phyloP scores from a whole-genome alignment of 2,329 filamentous ascomycete genomes.

The Fusarium equiseti region DNA sequence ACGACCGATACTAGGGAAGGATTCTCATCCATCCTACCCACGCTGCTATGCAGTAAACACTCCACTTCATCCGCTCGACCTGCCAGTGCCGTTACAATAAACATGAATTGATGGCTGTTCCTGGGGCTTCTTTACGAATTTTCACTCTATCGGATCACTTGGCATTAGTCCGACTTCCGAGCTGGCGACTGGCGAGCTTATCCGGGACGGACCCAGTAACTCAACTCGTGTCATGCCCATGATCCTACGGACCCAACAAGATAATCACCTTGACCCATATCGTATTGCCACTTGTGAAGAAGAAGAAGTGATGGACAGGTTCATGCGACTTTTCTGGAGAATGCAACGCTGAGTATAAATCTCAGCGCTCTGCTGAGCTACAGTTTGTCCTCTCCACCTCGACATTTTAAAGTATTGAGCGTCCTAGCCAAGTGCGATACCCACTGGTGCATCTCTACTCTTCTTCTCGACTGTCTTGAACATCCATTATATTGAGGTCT shows the following conservation, averaged over 20 bases:
- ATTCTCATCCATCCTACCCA: slow-evolving; percentile 18
- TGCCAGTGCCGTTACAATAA: not conserved
- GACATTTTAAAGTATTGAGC: slow-evolving; percentile 6
- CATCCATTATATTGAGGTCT: not conserved
- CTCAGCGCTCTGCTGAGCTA: not conserved
- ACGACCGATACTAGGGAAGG: slow-evolving; percentile 8
- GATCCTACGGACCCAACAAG: slow-evolving; percentile 4
- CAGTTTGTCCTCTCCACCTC: slow-evolving; percentile 1
- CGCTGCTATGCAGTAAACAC: slow-evolving; percentile 8
- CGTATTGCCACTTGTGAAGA: slow-evolving; percentile 10
- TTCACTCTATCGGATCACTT: slow-evolving; percentile 14
- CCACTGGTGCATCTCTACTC: not conserved
- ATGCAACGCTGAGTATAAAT: slow-evolving; percentile 33
- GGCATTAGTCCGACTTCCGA: slow-evolving; percentile 36
- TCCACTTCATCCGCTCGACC: slow-evolving; percentile 15
- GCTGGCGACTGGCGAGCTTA: slow-evolving; percentile 5
- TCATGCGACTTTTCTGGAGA: slow-evolving; percentile 2
- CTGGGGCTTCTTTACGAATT: not conserved
- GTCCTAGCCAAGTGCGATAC: slow-evolving; percentile 2
- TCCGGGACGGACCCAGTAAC: not conserved
- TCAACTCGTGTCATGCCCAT: not conserved
- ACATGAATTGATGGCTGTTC: not conserved
- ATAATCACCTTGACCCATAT: slow-evolving; percentile 9
- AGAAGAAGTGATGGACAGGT: not conserved
- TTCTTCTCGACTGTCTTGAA: not conserved